Evolutionary conservation across 2,329 filamentous ascomycete genomes (phyloP), one percentile per base, ranked within the genome.

Genomic region (Coniella lustricola): DNA sequence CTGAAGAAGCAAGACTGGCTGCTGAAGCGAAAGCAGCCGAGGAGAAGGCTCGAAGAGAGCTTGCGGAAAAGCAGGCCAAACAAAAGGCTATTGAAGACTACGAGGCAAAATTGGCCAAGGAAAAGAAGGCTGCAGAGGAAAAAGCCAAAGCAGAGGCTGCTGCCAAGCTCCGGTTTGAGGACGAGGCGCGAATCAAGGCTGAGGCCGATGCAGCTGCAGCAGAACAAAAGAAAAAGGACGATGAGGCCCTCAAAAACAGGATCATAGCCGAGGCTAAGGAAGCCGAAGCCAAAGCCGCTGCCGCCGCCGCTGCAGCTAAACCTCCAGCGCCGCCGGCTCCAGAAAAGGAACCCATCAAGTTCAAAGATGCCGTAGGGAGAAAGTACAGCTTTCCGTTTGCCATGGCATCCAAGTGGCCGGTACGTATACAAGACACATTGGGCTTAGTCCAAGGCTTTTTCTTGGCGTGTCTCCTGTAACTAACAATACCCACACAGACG

Each of bases 351-450:
- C 87, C 87, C 2, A 87, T 95, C 64, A 84, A 84, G 57, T 95
- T 95, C 70, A 94, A 94, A 67, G 90, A 96, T 63, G 90, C 90
- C 1, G 82, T 96, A 14, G 87, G 88, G 29, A 79, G 90, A 56
- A 95, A 94, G 65, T 96, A 94, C 64, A 93, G 82, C 67, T 95
- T 96, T 61, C 90, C 90, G 1, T 95, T 84, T 67, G 81, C 90
- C 54, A 66, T 94, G 25, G 95, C 90, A 66, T 81, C 82, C 60
- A 93, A 84, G 3, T 94, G 89, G 89, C 72, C 75, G 71, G 87
- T 90, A 79, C 63, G 80, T 76, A 31, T 35, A 46, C 7, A 16
- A 41, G 8, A n/a, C n/a, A n/a, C n/a, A n/a, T 29, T 10, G 10
- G 3, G 3, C 4, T 12, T 7, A 13, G 4, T 34, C 4, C 25